Evolutionary conservation across 2,329 filamentous ascomycete species (phyloP).

Genomic region (Penicillium sp.): DNA sequence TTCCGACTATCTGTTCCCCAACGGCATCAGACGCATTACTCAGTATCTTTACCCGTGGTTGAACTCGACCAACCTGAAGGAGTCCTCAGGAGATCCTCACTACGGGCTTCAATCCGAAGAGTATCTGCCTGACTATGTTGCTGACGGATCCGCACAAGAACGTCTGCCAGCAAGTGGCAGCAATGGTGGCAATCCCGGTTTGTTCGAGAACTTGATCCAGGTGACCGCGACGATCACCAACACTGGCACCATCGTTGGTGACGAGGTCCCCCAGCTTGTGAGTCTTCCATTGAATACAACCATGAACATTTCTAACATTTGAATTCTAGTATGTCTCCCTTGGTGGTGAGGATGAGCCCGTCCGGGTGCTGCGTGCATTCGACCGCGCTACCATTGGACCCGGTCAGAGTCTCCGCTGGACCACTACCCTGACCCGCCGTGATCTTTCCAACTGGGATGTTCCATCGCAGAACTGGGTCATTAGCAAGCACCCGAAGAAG

Average conservation of each 20-base stretch:
- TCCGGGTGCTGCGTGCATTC: slow-evolving; percentile 67
- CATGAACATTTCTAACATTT: slow-evolving; percentile 4
- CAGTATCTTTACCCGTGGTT: slow-evolving; percentile 61
- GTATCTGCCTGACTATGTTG: slow-evolving; percentile 48
- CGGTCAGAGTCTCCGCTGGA: slow-evolving; percentile 62
- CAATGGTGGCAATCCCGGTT: slow-evolving; percentile 54
- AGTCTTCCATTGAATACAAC: slow-evolving; percentile 9
- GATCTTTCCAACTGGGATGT: slow-evolving; percentile 87
- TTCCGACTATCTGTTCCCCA: slow-evolving; percentile 52
- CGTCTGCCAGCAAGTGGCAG: slow-evolving; percentile 53
- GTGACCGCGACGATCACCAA: slow-evolving; percentile 49
- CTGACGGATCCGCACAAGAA: slow-evolving; percentile 51
- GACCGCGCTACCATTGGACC: slow-evolving; percentile 67
- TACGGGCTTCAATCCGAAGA: slow-evolving; percentile 50
- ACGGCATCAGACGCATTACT: slow-evolving; percentile 46
- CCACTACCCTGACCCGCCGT: slow-evolving; percentile 63
- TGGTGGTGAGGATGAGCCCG: slow-evolving; percentile 67
- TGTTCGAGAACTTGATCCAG: slow-evolving; percentile 48
- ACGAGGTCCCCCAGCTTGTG: slow-evolving; percentile 51
- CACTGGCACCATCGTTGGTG: slow-evolving; percentile 45
- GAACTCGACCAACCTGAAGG: slow-evolving; percentile 52
- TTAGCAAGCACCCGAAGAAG: slow-evolving; percentile 52
- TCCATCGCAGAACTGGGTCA: slow-evolving; percentile 74
- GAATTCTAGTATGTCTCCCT: slow-evolving; percentile 60
- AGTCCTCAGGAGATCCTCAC: slow-evolving; percentile 48